These are phyloP conservation scores for Hanseniaspora pseudoguilliermondii DNA, from an alignment of 805 yeast species.

Conservation along the genomic window DNA sequence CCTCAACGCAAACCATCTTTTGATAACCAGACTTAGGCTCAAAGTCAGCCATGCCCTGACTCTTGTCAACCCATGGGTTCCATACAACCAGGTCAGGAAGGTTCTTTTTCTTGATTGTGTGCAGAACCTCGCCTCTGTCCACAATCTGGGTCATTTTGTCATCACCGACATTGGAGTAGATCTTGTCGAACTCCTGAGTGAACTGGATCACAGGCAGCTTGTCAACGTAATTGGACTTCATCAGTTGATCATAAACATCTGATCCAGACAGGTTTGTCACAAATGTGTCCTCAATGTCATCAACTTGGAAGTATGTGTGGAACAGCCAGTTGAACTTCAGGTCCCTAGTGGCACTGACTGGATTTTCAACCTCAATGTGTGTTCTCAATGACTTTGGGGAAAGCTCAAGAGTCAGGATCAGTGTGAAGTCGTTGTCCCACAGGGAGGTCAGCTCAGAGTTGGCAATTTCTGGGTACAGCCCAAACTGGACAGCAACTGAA, in stretches of 20 bases:
- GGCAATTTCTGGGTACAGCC: conserved; percentile 74
- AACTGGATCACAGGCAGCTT: conserved; percentile 64
- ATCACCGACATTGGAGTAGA: conserved; percentile 52
- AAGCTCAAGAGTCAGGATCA: conserved; percentile 56
- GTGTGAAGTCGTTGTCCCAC: conserved; percentile 57
- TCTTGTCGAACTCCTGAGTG: conserved; percentile 71
- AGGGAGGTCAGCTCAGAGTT: conserved; percentile 52
- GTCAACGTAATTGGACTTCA: conserved; percentile 49
- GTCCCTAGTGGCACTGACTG: conserved; percentile 36
- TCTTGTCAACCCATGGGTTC: conserved; percentile 90
- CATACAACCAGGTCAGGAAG: conserved; percentile 72
- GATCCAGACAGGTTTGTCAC: conserved; percentile 71
- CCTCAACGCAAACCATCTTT: conserved; percentile 88
- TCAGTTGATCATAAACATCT: conserved; percentile 61
- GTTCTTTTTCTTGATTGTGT: conserved; percentile 52
- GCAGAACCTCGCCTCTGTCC: conserved; percentile 56
- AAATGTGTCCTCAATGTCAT: conserved; percentile 63
- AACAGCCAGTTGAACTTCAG: conserved; percentile 89
- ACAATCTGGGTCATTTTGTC: conserved; percentile 53
- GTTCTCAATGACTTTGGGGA: conserved; percentile 49
- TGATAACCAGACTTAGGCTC: conserved; percentile 72
- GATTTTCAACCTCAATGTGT: conserved; percentile 61
- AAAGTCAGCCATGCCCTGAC: conserved; percentile 78
- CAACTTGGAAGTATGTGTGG: conserved; percentile 73
- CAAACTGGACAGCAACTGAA: conserved; percentile 80